phyloP scores from a whole-genome alignment of 768 basidiomycete species.

The Antrodiella citrinella region DNA sequence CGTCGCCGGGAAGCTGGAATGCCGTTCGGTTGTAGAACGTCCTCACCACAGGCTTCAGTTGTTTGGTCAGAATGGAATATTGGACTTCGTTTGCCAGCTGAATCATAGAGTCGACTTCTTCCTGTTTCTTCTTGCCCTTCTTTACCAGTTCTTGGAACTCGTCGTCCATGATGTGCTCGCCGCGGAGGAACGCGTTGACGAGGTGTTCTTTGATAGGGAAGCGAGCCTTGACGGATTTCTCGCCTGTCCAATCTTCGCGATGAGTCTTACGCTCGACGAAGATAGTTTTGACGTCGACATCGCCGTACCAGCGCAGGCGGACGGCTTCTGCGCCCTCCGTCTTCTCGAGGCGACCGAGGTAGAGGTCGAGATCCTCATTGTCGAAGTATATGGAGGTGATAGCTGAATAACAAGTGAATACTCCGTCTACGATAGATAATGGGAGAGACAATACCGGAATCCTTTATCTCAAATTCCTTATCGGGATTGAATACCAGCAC shows the following conservation, averaged over 20 bases:
- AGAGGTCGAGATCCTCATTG: slow-evolving; percentile 91
- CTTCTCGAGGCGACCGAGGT: slow-evolving; percentile 95
- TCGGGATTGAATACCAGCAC: slow-evolving; percentile 93
- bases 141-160: slow-evolving; percentile 82
- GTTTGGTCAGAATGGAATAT: slow-evolving; percentile 77
- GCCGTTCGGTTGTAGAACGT: slow-evolving; percentile 99
- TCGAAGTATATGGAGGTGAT: slow-evolving; percentile 98
- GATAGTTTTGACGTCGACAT: slow-evolving; percentile 71
- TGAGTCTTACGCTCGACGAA: slow-evolving; percentile 89
- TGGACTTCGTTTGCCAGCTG: slow-evolving; percentile 97
- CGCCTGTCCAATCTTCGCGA: slow-evolving; percentile 98
- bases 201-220: slow-evolving; percentile 93
- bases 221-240: slow-evolving; percentile 96
- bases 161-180: slow-evolving; percentile 88
- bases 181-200: slow-evolving; percentile 84
- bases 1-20: slow-evolving; percentile 97
- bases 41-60: slow-evolving; percentile 82
- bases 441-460: slow-evolving; percentile 46
- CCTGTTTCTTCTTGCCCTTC: slow-evolving; percentile 88
- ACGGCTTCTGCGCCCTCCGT: slow-evolving; percentile 98
- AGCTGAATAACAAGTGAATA: slow-evolving; percentile 35
- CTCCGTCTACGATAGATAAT: not conserved
- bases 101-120: slow-evolving; percentile 89
- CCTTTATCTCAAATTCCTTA: slow-evolving; percentile 83
- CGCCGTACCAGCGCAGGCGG: slow-evolving; percentile 96